Evolutionary conservation across 1,284 basidiomycete genomes (phyloP), one percentile per base, ranked within the genome.

Genomic region (Cystobasidium slooffiae): DNA sequence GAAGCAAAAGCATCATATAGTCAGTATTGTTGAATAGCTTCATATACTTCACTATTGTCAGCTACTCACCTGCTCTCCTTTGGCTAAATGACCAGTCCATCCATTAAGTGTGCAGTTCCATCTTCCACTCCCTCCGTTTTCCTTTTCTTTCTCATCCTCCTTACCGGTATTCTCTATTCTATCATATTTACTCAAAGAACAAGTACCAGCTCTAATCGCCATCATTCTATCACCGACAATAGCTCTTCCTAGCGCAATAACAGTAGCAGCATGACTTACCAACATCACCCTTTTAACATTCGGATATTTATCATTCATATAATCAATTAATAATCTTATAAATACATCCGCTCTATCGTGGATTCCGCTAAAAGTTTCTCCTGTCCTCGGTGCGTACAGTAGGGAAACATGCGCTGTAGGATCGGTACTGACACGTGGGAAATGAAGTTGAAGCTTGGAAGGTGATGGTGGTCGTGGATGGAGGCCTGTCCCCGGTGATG

Each of bases 171-270:
- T 10, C 41, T 22, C 56, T 43, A 9, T 31, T 20, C 70, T 20
- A 18, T 51, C 46, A 41, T 73, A 73, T 16, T 39, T 37, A 22
- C 59, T 56, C 52, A 73, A 46, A 31, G 51, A 56, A 46, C 70
- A 73, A 9, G 70, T 73, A 20, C 70, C 70, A 44, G 70, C 70
- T 56, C 70, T 16, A 22, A 73, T 44, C 7, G 31, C 70, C 62
- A 55, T 22, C 20, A 59, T 43, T 53, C 49, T 53, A 24, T 73
- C 63, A 14, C 55, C 63, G 6, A 39, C 55, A 44, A 73, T 43
- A 46, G 70, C 70, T 46, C 70, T 55, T n/a, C 62, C 62, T n/a
- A 73, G 55, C 63, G 70, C 58, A 52, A 73, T 73, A 53, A 73
- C 70, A 20, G 70, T 73, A 31, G 70, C 70, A 2, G 70, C 70